phyloP scores from a whole-genome alignment of 352 stramenopile species.

The Phytophthora fragariae region DNA sequence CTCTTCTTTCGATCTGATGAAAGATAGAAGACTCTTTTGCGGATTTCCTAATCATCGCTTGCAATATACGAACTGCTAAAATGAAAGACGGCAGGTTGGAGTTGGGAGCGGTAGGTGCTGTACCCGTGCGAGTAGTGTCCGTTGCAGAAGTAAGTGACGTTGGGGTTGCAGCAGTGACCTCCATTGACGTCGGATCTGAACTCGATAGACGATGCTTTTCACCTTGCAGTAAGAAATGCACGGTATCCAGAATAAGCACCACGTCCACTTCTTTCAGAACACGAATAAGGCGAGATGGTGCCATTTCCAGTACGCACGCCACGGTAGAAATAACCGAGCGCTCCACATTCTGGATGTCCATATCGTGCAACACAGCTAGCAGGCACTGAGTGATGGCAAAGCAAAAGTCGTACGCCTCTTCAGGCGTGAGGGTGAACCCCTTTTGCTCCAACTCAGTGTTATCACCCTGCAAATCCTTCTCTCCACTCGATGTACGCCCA shows the following conservation, averaged over 20 bases:
- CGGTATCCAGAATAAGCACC: slow-evolving; percentile 71
- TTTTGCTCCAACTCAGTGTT: slow-evolving; percentile 19
- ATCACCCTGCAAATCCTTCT: slow-evolving; percentile 21
- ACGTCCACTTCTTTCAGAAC: slow-evolving; percentile 59
- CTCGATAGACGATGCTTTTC: slow-evolving; percentile 31
- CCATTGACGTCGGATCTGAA: slow-evolving; percentile 2
- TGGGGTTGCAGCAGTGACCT: background rate
- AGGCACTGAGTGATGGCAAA: slow-evolving; percentile 54
- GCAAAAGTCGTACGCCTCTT: slow-evolving; percentile 62
- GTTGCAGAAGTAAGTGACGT: background rate
- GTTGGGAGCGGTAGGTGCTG: slow-evolving; percentile 33
- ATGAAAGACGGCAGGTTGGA: slow-evolving; percentile 69
- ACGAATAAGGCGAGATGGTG: slow-evolving; percentile 61
- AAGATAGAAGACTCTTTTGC: slow-evolving; percentile 66
- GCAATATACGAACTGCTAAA: slow-evolving; percentile 75
- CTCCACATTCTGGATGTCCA: slow-evolving; percentile 78
- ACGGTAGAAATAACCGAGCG: slow-evolving; percentile 69
- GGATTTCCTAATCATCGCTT: slow-evolving; percentile 75
- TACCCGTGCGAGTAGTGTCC: background rate
- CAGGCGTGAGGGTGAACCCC: slow-evolving; percentile 36
- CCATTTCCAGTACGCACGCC: slow-evolving; percentile 79
- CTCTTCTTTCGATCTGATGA: slow-evolving; percentile 83
- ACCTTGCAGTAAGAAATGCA: slow-evolving; percentile 74
- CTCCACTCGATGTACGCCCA: slow-evolving; percentile 14
- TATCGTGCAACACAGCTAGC: slow-evolving; percentile 55